Evolutionary conservation across 345 rosid species (phyloP), one percentile per base, ranked within the genome.

Genomic region (Eutrema heterophyllum): DNA sequence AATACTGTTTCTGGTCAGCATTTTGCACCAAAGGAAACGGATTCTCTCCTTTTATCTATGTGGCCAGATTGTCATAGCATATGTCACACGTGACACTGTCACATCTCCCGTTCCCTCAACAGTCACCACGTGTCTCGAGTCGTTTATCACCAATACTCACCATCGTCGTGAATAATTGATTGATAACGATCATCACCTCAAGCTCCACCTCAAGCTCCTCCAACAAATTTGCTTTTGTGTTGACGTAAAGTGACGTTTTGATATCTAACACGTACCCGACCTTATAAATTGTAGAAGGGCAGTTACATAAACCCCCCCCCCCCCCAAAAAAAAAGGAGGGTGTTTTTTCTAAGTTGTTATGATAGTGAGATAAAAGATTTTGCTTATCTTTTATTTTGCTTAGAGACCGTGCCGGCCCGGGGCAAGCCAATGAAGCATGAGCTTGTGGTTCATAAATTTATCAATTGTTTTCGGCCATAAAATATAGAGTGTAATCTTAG

Each of bases 371-470:
- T 21, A 44, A 60, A 59, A 67, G 63, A 68, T 60, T 75, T 59
- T 51, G 64, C 68, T 64, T 59, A 68, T 75, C 79, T 75, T 30
- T 75, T 60, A 67, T 50, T n/a, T 39, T 75, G 73, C 48, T 48
- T 10, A 57, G 21, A 44, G 39, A n/a, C n/a, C n/a, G n/a, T n/a
- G n/a, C n/a, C n/a, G n/a, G n/a, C n/a, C n/a, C n/a, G n/a, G n/a
- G n/a, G n/a, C n/a, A n/a, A n/a, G n/a, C n/a, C n/a, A n/a, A n/a
- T n/a, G n/a, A n/a, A n/a, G n/a, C n/a, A n/a, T n/a, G n/a, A n/a
- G n/a, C n/a, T n/a, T n/a, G n/a, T n/a, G n/a, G n/a, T n/a, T n/a
- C n/a, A n/a, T n/a, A n/a, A n/a, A n/a, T n/a, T n/a, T n/a, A n/a
- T n/a, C n/a, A n/a, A n/a, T n/a, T n/a, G n/a, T n/a, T n/a, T n/a